Percentiles rank a stretch among this genome's conserved stretches.
These are phyloP conservation scores for Ciborinia camelliae DNA, from an alignment of 2,329 filamentous ascomycete species.

Conservation along the genomic window DNA sequence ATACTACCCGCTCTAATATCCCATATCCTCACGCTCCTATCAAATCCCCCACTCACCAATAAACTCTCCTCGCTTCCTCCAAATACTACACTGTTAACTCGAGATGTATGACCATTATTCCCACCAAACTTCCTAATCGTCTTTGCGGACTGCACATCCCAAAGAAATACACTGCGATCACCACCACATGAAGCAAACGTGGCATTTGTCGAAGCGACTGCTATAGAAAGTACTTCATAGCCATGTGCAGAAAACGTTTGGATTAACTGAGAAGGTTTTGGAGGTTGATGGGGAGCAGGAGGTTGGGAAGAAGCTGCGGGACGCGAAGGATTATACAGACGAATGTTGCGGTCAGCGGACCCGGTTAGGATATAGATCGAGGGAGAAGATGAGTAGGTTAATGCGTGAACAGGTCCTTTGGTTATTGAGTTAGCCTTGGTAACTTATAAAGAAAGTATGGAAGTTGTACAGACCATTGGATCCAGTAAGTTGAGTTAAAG, in stretches of 20 bases:
- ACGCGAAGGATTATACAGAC: slow-evolving; percentile 76
- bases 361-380: slow-evolving; percentile 81
- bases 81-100: slow-evolving; percentile 77
- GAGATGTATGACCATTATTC: slow-evolving; percentile 41
- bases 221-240: slow-evolving; percentile 83
- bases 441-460: not conserved
- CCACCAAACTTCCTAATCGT: slow-evolving; percentile 72
- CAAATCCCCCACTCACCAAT: slow-evolving; percentile 70
- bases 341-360: slow-evolving; percentile 77
- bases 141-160: slow-evolving; percentile 82
- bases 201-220: slow-evolving; percentile 72
- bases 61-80: slow-evolving; percentile 72
- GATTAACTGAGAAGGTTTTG: slow-evolving; percentile 55
- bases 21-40: slow-evolving; percentile 75
- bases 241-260: slow-evolving; percentile 88
- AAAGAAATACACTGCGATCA: slow-evolving; percentile 86
- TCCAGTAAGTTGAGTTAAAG: slow-evolving; percentile 54
- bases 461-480: slow-evolving; percentile 51
- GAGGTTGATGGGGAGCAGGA: slow-evolving; percentile 41
- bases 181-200: slow-evolving; percentile 85
- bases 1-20: slow-evolving; percentile 50
- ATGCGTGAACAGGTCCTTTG: slow-evolving; percentile 66
- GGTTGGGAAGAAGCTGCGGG: slow-evolving; percentile 43
- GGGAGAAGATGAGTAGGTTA: slow-evolving; percentile 68
- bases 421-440: slow-evolving; percentile 17